Conservation (phyloP, 352 stramenopile genomes). For the Thalassiosira hispida region DNA sequence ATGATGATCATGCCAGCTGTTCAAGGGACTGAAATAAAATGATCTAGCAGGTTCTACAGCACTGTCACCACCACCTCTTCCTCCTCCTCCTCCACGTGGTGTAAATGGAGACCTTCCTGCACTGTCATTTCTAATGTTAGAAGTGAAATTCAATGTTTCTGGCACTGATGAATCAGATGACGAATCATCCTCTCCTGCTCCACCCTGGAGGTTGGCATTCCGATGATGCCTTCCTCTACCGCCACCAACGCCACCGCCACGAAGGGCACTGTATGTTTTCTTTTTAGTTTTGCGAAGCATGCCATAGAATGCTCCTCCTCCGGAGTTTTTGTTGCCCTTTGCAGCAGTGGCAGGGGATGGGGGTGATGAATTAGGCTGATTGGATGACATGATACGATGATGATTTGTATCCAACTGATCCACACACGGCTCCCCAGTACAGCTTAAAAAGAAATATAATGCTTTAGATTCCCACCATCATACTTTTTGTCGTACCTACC, state of each 20-base stretch:
- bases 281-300: constrained; percentile 42
- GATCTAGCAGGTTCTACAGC: constrained; percentile 3
- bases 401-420: too few species aligned
- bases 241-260: neutral
- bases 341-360: neutral
- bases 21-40: constrained; percentile 15
- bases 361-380: neutral
- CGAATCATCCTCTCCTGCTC: neutral
- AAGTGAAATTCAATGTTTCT: too few species aligned
- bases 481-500: too few species aligned
- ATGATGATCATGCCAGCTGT: constrained; percentile 6
- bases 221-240: neutral
- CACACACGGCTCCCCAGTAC: too few species aligned
- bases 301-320: constrained; percentile 5
- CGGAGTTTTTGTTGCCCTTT: neutral
- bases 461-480: too few species aligned
- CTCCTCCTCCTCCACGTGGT: neutral
- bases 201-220: constrained; percentile 1
- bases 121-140: too few species aligned
- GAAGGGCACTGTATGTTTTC: constrained; percentile 20
- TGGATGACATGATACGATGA: too few species aligned
- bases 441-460: too few species aligned
- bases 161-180: neutral
- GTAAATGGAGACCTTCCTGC: neutral
- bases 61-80: too few species aligned